Base-by-base conservation (phyloP, 306 rosid species). In the Casuarina equisetifolia region DNA sequence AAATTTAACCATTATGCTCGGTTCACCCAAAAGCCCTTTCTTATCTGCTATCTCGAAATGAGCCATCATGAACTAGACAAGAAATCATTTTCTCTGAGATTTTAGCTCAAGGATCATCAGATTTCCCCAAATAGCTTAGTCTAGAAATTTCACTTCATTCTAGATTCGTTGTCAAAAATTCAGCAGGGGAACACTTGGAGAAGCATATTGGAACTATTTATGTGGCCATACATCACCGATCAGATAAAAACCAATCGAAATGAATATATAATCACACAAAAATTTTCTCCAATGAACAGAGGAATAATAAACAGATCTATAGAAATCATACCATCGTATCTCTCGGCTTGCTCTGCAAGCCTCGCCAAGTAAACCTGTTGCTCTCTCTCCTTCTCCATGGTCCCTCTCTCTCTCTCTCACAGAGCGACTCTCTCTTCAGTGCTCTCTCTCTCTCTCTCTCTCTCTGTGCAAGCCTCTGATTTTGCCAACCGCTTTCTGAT, bases 341-440 rank as follows among this genome's bases (percentile, higher is more conserved):
- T 74, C 69, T 82, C 89, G 36, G 89, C 82, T 74, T 85, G 89
- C 62, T 85, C 89, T 3, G 86, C 82, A 67, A 85, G 84, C 49
- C 75, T 82, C 38, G 89, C 89, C 59, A 20, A 69, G 84, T 82
- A 85, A 48, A 74, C 86, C n/a, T 38, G 80, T 0, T 64, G 78
- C 63, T 85, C 84, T 45, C 84, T 85, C 69, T 76, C 86, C 6
- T 53, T 79, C 78, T 80, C 80, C 88, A 81, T 81, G 69, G 70
- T 75, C 52, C 12, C 70, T 42, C 9, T 72, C 81, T 69, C 50
- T 58, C 69, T 64, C 62, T 52, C 69, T 38, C 44, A 3, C 53
- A 1, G 38, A 6, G 64, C 35, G 3, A 48, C 51, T 9, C 51
- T 48, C 51, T 48, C 0, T 48, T 9, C 51, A 2, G 51, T 48